Percentiles rank a stretch among this genome's conserved stretches.
phyloP scores from a whole-genome alignment of 768 basidiomycete genomes.

The Agrocybe pediades region DNA sequence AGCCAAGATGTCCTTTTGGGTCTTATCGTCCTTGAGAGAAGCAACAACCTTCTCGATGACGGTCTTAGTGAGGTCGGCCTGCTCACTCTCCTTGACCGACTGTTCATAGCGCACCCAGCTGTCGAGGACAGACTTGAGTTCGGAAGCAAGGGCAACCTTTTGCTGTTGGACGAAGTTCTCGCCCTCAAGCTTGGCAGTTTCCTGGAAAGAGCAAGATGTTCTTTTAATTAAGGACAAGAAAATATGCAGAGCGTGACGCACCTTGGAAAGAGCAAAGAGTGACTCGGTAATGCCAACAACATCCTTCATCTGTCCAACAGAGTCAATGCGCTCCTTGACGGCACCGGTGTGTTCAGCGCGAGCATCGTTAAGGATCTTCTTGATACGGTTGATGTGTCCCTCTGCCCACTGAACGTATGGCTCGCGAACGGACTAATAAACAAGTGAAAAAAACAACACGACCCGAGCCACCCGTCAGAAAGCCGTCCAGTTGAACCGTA shows the following conservation, averaged over 20 bases:
- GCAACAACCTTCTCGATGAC: conserved; percentile 90
- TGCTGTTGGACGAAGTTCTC: conserved; percentile 91
- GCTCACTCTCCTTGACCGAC: conserved; percentile 94
- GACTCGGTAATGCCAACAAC: conserved; percentile 89
- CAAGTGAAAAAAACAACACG: neutral
- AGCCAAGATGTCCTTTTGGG: conserved; percentile 80
- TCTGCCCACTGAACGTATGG: conserved; percentile 95
- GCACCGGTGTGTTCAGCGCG: conserved; percentile 90
- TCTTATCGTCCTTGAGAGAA: conserved; percentile 83
- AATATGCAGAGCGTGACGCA: conserved; percentile 26
- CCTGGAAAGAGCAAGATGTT: conserved; percentile 46
- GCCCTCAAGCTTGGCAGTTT: conserved; percentile 89
- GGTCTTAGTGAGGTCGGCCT: conserved; percentile 84
- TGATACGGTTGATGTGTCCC: conserved; percentile 83
- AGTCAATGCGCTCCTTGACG: conserved; percentile 89
- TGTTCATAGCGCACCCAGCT: conserved; percentile 99
- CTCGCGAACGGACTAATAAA: conserved; percentile 73
- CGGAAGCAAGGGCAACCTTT: conserved; percentile 81
- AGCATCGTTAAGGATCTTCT: conserved; percentile 75
- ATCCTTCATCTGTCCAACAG: conserved; percentile 94
- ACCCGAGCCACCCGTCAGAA: conserved; percentile 3
- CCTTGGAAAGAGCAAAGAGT: conserved; percentile 93
- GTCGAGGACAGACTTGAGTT: conserved; percentile 94
- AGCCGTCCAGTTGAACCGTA: conserved; percentile 8
- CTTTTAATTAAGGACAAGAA: neutral